Evolutionary conservation across 768 basidiomycete species (phyloP), one percentile per base, ranked within the genome.

Genomic region (Rhodotorula paludigena): DNA sequence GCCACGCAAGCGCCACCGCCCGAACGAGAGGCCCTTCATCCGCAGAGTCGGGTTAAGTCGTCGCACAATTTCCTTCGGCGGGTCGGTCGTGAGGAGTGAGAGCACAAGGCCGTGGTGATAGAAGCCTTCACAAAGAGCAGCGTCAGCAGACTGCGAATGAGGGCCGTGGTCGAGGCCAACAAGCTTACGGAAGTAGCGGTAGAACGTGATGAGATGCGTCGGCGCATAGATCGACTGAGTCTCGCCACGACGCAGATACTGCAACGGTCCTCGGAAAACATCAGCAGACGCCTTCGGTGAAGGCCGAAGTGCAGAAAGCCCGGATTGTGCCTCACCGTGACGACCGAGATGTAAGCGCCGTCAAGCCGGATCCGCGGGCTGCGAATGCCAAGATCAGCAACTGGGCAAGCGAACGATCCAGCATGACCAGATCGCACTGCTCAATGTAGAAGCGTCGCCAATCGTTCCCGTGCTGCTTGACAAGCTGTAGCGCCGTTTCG

Each of bases 361-460:
- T 76, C 75, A 35, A 71, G 63, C 10, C 75, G 69, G 3, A 74
- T 49, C 0, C 75, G 72, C 14, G 75, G 74, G 25, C 70, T 71
- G 28, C 21, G 23, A 25, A 16, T 6, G 14, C 30, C 3, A 14
- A 10, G 6, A 9, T n/a, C 20, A 32, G 48, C 30, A 33, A 3
- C 12, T 21, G 16, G n/a, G 5, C 4, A 28, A 44, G 57, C n/a
- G 23, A 16, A 5, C 3, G 45, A 33, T 14, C 4, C 3, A 16
- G 2, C n/a, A 16, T 23, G 35, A 28, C 20, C 14, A 18, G 2
- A 16, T 52, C 71, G 56, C 36, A 72, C 65, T 75, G 75, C 63
- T 76, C 74, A 41, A 76, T 71, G 60, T 62, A 76, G 66, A 74
- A 65, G 1, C 73, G 47, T 14, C 75, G 67, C 70, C 70, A 76